A percentile compares a stretch with the other conserved stretches of the same genome.
These are phyloP conservation scores for Planoprotostelium fungivorum DNA, from an alignment of 78 protist species.

Conservation along the genomic window DNA sequence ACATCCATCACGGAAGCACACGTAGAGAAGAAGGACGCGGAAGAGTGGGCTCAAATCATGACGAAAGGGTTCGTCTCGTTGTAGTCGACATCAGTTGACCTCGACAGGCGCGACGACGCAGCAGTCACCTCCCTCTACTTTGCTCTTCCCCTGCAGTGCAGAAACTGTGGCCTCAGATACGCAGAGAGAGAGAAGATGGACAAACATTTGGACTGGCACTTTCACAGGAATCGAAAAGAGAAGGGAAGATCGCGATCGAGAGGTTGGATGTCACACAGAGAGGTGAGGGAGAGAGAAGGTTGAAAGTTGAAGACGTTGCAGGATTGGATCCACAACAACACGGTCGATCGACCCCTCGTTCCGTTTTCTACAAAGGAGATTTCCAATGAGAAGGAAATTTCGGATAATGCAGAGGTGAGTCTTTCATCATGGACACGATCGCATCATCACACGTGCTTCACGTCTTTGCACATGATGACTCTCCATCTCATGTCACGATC, in stretches of 20 bases:
- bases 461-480: slow-evolving; percentile 3
- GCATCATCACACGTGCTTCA: slow-evolving; percentile 12
- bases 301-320: not conserved
- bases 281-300: slow-evolving; percentile 11
- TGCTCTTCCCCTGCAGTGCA: slow-evolving; percentile 34
- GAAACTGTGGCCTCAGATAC: slow-evolving; percentile 41
- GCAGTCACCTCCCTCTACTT: slow-evolving; percentile 1
- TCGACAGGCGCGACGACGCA: not conserved
- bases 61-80: too few species aligned
- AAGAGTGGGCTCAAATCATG: too few species aligned
- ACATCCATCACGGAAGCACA: too few species aligned
- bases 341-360: not conserved
- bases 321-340: not conserved
- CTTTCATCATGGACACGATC: too few species aligned
- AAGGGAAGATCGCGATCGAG: slow-evolving; percentile 34
- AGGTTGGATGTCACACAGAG: slow-evolving; percentile 34
- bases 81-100: too few species aligned
- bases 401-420: not conserved
- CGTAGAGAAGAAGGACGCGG: too few species aligned
- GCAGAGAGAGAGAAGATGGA: slow-evolving; percentile 10
- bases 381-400: not conserved
- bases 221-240: slow-evolving; percentile 19
- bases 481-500: slow-evolving; percentile 11
- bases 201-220: slow-evolving; percentile 44
- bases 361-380: not conserved